These are phyloP conservation scores for Diplotaxis tenuifolia DNA, from an alignment of 345 rosid genomes.

Conservation along the genomic window DNA sequence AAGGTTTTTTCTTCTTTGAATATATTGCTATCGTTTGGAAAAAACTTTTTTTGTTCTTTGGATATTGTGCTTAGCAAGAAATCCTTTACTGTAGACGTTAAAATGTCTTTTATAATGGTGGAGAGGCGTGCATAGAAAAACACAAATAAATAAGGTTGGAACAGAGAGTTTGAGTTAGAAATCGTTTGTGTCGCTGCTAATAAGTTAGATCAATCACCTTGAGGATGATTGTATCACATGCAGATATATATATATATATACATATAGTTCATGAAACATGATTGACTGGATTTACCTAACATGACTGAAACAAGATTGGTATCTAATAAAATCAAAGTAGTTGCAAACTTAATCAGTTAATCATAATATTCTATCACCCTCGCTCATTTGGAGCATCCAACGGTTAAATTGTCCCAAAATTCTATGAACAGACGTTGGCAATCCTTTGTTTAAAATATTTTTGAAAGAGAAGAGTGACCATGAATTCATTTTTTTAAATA, in stretches of 20 bases:
- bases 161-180: background rate
- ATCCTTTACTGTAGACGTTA: background rate
- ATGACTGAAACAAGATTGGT: background rate
- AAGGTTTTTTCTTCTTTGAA: background rate
- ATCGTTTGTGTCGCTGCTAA: background rate
- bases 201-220: background rate
- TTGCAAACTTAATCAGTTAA: background rate
- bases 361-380: background rate
- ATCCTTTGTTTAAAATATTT: background rate
- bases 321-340: background rate
- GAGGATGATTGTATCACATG: background rate
- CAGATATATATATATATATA: background rate
- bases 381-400: background rate
- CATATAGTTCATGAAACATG: background rate
- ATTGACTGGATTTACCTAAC: background rate
- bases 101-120: background rate
- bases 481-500: too few relatives aligned
- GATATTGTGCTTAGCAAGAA: background rate
- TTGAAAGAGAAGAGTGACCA: background rate
- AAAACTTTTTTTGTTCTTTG: background rate
- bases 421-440: background rate
- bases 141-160: background rate
- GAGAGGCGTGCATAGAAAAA: background rate
- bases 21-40: background rate
- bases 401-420: background rate